phyloP scores from a whole-genome alignment of 768 basidiomycete genomes.

The Tephrocybe rancida region DNA sequence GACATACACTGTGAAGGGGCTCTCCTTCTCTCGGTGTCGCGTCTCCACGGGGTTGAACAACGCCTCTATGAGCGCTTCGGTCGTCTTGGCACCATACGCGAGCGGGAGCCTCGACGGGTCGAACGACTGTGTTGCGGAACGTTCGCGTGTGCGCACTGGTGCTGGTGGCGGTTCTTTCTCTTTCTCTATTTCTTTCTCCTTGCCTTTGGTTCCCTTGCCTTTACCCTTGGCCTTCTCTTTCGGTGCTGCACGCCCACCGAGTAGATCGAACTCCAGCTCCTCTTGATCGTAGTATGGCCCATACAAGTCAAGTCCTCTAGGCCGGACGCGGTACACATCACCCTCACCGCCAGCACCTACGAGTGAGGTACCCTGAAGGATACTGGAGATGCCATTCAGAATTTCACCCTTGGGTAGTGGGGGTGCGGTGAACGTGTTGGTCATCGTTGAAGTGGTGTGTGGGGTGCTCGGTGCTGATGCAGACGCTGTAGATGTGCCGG shows the following conservation, averaged over 20 bases:
- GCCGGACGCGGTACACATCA: conserved; percentile 54
- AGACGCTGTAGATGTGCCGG: not conserved
- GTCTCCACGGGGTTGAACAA: conserved; percentile 74
- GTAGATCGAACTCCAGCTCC: conserved; percentile 37
- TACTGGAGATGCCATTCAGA: conserved; percentile 63
- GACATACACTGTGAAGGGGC: conserved; percentile 45
- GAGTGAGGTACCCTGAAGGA: conserved; percentile 37
- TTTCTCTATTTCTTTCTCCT: conserved; percentile 11
- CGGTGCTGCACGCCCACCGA: conserved; percentile 22
- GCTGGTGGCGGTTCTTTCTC: conserved; percentile 6
- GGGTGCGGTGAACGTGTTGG: conserved; percentile 54
- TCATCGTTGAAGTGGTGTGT: conserved; percentile 5
- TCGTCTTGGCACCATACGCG: conserved; percentile 62
- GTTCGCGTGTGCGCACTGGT: not conserved
- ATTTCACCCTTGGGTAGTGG: conserved; percentile 76
- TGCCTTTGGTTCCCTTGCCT: not conserved
- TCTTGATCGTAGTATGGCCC: conserved; percentile 39
- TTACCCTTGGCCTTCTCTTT: not conserved
- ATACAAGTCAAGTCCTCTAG: conserved; percentile 51
- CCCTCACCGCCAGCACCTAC: conserved; percentile 33
- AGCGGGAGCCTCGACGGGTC: conserved; percentile 47
- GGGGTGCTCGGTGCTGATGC: not conserved
- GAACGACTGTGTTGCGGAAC: conserved; percentile 25
- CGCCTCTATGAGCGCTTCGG: conserved; percentile 76
- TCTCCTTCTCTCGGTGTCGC: conserved; percentile 35